Conservation (phyloP, 2,329 filamentous ascomycete genomes). For the Ceratocystis smalleyi region DNA sequence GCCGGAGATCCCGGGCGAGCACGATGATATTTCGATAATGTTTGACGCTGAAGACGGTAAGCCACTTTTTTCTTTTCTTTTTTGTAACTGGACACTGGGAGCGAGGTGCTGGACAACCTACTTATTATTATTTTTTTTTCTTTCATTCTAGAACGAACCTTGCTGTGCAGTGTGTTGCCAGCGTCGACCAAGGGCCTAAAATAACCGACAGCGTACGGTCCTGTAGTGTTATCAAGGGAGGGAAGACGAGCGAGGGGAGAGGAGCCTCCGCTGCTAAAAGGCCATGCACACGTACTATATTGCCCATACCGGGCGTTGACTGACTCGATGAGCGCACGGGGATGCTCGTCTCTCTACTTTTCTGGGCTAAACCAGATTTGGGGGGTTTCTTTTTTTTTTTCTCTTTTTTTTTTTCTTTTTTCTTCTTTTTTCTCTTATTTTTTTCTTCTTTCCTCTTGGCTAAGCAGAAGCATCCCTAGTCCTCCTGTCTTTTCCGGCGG, state of each 20-base stretch:
- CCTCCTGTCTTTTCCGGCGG: constrained; percentile 2
- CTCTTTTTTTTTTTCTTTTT: not conserved
- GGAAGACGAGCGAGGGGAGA: not conserved
- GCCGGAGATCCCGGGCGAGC: constrained; percentile 77
- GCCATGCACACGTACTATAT: not conserved
- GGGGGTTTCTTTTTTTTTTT: not conserved
- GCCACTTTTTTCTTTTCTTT: constrained; percentile 26
- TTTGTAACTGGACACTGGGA: not conserved
- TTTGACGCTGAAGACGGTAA: constrained; percentile 68
- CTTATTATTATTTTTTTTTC: constrained; percentile 21
- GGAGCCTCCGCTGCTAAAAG: not conserved
- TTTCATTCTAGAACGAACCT: constrained; percentile 35
- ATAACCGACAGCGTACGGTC: constrained; percentile 15
- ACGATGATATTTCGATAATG: constrained; percentile 74
- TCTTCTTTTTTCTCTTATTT: not conserved
- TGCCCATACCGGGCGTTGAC: not conserved
- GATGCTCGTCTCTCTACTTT: not conserved
- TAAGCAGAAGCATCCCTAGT: not conserved
- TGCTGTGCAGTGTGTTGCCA: constrained; percentile 36
- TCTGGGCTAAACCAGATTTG: not conserved
- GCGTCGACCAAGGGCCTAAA: constrained; percentile 38
- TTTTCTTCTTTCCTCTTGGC: not conserved
- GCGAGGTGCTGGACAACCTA: not conserved
- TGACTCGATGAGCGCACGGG: not conserved
- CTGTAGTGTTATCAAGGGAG: not conserved